Percentiles rank a stretch among this genome's conserved stretches.
Evolutionary conservation across 23 red algal genomes (phyloP).

Genomic region (Gracilaria caudata): DNA sequence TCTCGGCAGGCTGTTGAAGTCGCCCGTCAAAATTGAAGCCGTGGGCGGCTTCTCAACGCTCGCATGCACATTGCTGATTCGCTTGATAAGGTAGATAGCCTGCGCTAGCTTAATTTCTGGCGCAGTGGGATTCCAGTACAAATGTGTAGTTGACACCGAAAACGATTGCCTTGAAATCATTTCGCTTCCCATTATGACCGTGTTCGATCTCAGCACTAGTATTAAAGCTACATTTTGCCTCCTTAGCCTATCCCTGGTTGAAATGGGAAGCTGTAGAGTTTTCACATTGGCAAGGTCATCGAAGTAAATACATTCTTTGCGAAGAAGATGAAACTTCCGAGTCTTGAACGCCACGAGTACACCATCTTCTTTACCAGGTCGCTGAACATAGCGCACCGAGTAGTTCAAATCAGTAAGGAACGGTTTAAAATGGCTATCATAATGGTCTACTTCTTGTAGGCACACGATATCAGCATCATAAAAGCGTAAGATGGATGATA

Average conservation of each 20-base stretch:
- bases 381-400: slow-evolving; percentile 18
- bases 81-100: slow-evolving; percentile 31
- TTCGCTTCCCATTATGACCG: neutral
- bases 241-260: neutral
- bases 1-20: slow-evolving; percentile 32
- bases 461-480: slow-evolving; percentile 34
- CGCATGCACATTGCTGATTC: neutral
- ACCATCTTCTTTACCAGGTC: slow-evolving; percentile 36
- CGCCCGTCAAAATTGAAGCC: slow-evolving; percentile 47
- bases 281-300: slow-evolving; percentile 42
- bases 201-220: slow-evolving; percentile 5
- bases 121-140: slow-evolving; percentile 40
- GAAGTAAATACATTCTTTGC: slow-evolving; percentile 21
- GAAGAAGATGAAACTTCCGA: slow-evolving; percentile 30
- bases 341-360: slow-evolving; percentile 43
- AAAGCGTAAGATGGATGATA: slow-evolving; percentile 7
- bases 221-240: slow-evolving; percentile 45
- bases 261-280: neutral
- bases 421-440: slow-evolving; percentile 32
- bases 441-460: slow-evolving; percentile 61
- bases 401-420: slow-evolving; percentile 28
- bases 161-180: neutral
- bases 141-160: slow-evolving; percentile 31
- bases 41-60: slow-evolving; percentile 6
- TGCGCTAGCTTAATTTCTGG: slow-evolving; percentile 49